phyloP scores from a whole-genome alignment of 306 rosid species.

The Acacia acuminata region DNA sequence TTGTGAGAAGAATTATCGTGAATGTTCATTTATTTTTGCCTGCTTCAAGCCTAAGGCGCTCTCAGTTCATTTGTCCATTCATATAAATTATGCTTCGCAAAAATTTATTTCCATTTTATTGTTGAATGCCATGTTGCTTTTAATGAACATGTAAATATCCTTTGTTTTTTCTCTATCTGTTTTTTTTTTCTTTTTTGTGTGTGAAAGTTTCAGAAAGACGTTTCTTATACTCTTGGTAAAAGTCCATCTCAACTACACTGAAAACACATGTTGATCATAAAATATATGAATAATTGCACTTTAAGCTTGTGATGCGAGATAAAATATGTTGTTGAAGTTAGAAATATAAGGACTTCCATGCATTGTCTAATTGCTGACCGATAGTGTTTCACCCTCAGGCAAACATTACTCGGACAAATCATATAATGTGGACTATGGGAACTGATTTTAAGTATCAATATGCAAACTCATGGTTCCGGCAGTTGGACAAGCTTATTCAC shows the following conservation, averaged over 20 bases:
- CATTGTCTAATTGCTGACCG: conserved; percentile 23
- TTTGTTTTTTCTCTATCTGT: background rate
- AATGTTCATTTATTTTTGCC: background rate
- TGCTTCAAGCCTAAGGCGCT: background rate
- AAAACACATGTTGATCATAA: background rate
- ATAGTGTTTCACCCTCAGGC: conserved; percentile 62
- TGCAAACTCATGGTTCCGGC: conserved; percentile 86
- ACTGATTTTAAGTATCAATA: conserved; percentile 97
- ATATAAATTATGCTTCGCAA: background rate
- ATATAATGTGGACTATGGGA: conserved; percentile 99
- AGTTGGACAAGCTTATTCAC: conserved; percentile 96
- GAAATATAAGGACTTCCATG: conserved; percentile 11
- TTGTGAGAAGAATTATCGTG: background rate
- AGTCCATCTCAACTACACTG: conserved; percentile 18
- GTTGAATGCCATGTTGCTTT: background rate
- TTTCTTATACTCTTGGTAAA: conserved; percentile 16
- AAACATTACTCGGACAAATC: conserved; percentile 90
- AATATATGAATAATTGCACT: background rate
- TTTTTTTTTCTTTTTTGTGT: background rate
- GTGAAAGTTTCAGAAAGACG: conserved; percentile 3
- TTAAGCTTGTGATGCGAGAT: conserved; percentile 29
- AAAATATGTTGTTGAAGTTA: conserved; percentile 8
- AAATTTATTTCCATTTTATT: background rate
- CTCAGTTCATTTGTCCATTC: background rate
- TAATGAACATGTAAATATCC: background rate